Conservation (phyloP, 2,329 filamentous ascomycete species). For the Diaporthe citri region DNA sequence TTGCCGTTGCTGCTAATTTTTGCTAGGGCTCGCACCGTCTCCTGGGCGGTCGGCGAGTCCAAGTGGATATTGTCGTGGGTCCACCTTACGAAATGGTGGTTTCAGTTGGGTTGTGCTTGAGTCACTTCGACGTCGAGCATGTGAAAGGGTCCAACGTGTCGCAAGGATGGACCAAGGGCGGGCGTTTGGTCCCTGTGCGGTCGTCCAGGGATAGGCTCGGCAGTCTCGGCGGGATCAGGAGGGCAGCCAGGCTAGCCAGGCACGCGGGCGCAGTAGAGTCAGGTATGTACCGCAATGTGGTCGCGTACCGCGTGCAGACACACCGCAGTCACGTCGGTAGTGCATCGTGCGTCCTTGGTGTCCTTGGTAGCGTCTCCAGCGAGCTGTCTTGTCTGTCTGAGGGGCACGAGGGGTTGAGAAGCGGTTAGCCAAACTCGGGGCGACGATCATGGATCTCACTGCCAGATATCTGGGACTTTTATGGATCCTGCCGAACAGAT, state of each 20-base stretch:
- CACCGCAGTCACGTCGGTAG: not conserved
- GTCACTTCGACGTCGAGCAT: slow-evolving; percentile 35
- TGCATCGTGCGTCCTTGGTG: too few species aligned
- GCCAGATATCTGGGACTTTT: slow-evolving; percentile 5
- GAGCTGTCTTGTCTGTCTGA: not conserved
- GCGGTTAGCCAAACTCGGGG: slow-evolving; percentile 23
- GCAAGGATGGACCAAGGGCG: not conserved
- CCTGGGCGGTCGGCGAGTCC: slow-evolving; percentile 24
- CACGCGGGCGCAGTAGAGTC: not conserved
- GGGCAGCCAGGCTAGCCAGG: not conserved
- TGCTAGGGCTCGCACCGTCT: slow-evolving; percentile 35
- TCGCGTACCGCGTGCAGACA: not conserved
- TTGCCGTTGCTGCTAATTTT: slow-evolving; percentile 9
- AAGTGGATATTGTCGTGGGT: slow-evolving; percentile 31
- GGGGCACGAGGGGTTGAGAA: not conserved
- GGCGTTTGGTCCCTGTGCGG: not conserved
- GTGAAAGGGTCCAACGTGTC: slow-evolving; percentile 32
- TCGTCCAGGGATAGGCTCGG: not conserved
- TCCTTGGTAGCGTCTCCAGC: not conserved
- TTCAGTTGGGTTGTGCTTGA: slow-evolving; percentile 25
- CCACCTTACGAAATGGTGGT: slow-evolving; percentile 35
- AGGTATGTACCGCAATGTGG: not conserved
- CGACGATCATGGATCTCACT: slow-evolving; percentile 29
- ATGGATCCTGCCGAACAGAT: slow-evolving; percentile 37
- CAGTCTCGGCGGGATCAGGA: slow-evolving; percentile 18